Evolutionary conservation across 495 filamentous ascomycete species (phyloP).

Genomic region (Symbiotaphrina buchneri): DNA sequence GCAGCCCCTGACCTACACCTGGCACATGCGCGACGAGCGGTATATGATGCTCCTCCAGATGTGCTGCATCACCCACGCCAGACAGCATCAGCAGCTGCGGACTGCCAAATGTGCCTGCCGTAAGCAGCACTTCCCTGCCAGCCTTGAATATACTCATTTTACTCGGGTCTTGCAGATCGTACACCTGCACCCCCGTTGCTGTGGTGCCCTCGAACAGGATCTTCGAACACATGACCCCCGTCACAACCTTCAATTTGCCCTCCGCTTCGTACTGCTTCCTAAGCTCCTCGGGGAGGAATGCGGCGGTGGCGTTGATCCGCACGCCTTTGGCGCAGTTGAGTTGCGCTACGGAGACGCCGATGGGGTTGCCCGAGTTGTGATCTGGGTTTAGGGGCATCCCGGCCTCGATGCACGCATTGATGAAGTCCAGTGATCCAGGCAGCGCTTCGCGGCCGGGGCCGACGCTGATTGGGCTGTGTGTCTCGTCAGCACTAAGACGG

Average conservation of each 20-base stretch:
- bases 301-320: slow-evolving; percentile 13
- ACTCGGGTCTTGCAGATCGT: slow-evolving; percentile 15
- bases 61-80: slow-evolving; percentile 19
- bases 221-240: slow-evolving; percentile 14
- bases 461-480: too few relatives aligned
- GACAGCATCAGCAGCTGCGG: slow-evolving; percentile 30
- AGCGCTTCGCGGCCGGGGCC: too few relatives aligned
- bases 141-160: too few relatives aligned
- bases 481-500: too few relatives aligned
- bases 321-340: slow-evolving; percentile 12
- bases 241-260: slow-evolving; percentile 13
- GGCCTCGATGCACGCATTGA: slow-evolving; percentile 9
- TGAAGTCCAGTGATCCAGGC: too few relatives aligned
- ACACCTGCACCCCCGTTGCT: slow-evolving; percentile 26
- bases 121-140: slow-evolving; percentile 30
- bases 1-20: slow-evolving; percentile 24
- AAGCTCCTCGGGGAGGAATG: slow-evolving; percentile 20
- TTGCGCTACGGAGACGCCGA: slow-evolving; percentile 11
- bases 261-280: slow-evolving; percentile 8
- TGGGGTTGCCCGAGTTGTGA: slow-evolving; percentile 13
- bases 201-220: slow-evolving; percentile 22
- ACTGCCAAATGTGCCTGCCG: slow-evolving; percentile 20
- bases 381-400: slow-evolving; percentile 6
- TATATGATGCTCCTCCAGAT: slow-evolving; percentile 16
- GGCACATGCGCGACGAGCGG: slow-evolving; percentile 18